phyloP scores from a whole-genome alignment of 2,329 filamentous ascomycete genomes.

The Beauveria australis region DNA sequence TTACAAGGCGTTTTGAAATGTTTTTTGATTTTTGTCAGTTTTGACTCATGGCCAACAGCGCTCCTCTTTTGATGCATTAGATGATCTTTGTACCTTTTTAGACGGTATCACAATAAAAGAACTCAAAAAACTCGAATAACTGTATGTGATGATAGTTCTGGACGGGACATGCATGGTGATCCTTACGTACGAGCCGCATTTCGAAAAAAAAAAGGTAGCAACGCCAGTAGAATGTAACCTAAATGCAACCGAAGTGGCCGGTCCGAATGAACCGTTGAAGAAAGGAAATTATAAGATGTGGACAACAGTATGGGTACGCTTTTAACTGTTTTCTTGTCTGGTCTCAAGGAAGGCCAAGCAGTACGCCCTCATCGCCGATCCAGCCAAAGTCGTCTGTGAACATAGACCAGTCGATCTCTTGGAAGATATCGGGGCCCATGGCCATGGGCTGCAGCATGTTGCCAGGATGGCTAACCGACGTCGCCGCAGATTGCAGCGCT shows the following conservation, averaged over 20 bases:
- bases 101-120: background rate
- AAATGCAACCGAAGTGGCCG: background rate
- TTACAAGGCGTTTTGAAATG: background rate
- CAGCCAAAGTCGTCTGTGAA: constrained; percentile 44
- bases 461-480: constrained; percentile 10
- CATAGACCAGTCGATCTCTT: constrained; percentile 41
- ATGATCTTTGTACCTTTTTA: constrained; percentile 4
- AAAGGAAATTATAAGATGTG: no score
- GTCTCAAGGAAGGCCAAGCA: constrained; percentile 20
- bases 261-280: background rate
- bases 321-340: background rate
- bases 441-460: constrained; percentile 16
- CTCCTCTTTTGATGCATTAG: background rate
- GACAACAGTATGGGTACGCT: background rate
- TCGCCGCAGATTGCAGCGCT: background rate
- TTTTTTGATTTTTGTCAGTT: background rate
- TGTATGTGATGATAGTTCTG: background rate
- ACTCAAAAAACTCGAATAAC: background rate
- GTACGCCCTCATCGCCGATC: constrained; percentile 24
- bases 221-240: background rate
- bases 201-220: background rate
- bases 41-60: background rate
- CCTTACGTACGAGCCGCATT: background rate
- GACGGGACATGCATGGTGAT: background rate
- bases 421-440: constrained; percentile 26